Evolutionary conservation across 495 filamentous ascomycete genomes (phyloP).

Genomic region (Pyronema domesticum): DNA sequence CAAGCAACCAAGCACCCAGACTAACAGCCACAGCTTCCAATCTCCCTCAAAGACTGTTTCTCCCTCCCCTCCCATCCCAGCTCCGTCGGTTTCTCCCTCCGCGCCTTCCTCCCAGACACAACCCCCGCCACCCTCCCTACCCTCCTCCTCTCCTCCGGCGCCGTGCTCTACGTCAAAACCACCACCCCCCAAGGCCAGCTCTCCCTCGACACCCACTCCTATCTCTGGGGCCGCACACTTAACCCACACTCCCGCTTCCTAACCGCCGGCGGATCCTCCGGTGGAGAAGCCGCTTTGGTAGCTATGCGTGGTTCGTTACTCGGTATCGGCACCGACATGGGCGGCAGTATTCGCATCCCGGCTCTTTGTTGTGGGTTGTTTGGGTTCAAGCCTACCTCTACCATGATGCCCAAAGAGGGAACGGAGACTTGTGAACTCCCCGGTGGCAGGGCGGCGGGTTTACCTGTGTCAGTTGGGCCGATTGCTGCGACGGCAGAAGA

Average conservation of each 20-base stretch:
- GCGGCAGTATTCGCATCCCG: constrained; percentile 47
- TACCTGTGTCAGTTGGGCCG: constrained; percentile 30
- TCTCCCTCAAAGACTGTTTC: constrained; percentile 51
- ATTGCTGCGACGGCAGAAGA: constrained; percentile 29
- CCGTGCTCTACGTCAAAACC: constrained; percentile 50
- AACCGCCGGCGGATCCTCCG: constrained; percentile 45
- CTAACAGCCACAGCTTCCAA: constrained; percentile 30
- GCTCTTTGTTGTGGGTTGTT: constrained; percentile 47
- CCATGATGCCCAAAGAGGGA: constrained; percentile 39
- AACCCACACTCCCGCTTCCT: constrained; percentile 40
- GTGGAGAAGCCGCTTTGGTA: constrained; percentile 50
- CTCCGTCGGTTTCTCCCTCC: constrained; percentile 40
- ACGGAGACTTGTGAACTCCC: constrained; percentile 11
- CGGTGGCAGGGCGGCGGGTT: constrained; percentile 2
- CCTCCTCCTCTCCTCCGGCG: constrained; percentile 30
- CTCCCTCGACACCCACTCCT: constrained; percentile 17
- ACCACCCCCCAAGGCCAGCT: constrained; percentile 40
- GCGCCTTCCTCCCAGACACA: constrained; percentile 34
- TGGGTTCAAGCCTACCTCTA: constrained; percentile 43
- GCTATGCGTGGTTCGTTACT: constrained; percentile 39
- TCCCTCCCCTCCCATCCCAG: constrained; percentile 40
- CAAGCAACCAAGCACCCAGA: neutral
- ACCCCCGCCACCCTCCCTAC: constrained; percentile 33
- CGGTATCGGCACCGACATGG: constrained; percentile 54
- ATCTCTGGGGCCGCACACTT: constrained; percentile 29